Base-by-base conservation (phyloP, 2,329 filamentous ascomycete genomes). In the Fusarium sp. region DNA sequence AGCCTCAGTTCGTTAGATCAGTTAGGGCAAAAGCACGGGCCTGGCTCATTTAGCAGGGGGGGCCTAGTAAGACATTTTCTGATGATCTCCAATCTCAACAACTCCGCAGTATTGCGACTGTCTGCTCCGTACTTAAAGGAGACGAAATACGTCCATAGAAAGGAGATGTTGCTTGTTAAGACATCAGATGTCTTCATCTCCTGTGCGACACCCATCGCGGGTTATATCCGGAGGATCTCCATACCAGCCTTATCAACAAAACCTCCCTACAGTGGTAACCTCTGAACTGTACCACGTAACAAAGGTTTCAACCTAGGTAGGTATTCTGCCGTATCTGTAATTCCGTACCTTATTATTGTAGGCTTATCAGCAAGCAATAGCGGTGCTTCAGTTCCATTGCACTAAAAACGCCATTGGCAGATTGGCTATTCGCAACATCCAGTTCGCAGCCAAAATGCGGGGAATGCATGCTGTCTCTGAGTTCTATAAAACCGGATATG, bases 1-100 rank as follows among this genome's bases (percentile, higher is more conserved):
- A 68, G 62, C 66, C 65, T 68, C 62, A 67, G 52, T 62, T 35
- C 61, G 62, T 67, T 55, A 55, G 57, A 53, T 59, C 53, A 57
- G 44, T 70, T 69, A 70, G 66, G 66, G 66, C 66, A 70, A 39
- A 56, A 59, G 66, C 66, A 70, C 66, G 57, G 66, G 43, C 66
- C 66, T 48, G 13, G 40, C 60, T 68, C 67, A 70, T 69, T 47
- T 62, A 49, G 48, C 66, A 67, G 50, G 66, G 66, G 63, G 49
- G 44, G 48, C 47, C 62, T 55, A 39, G 46, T 49, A 70, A 67
- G 62, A 53, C 32, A 51, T 56, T 57, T 56, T 60, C 50, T 67
- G 59, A 63, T 67, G 46, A 70, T 70, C 57, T 47, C 57, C 57
- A 69, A 70, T 70, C 66, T 69, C 63, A 54, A 48, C 47, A 58